A percentile compares a stretch with the other conserved stretches of the same genome.
Conservation (phyloP, 2,329 filamentous ascomycete genomes). For the Colletotrichum tabaci region DNA sequence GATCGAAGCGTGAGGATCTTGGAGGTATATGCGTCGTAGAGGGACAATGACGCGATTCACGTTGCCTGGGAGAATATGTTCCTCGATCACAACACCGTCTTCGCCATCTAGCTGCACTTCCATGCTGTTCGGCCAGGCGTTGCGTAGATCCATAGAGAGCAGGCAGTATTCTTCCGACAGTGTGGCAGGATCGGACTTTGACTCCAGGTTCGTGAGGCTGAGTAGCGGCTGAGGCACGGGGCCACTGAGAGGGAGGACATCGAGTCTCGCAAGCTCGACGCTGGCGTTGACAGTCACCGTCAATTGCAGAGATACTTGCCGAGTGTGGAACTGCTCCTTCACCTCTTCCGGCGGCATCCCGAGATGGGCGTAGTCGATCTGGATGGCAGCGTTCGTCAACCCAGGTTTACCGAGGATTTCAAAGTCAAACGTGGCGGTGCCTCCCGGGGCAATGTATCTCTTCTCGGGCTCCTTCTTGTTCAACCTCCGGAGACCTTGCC, state of each 20-base stretch:
- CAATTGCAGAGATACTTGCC: conserved; percentile 84
- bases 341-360: conserved; percentile 78
- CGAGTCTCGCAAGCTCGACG: conserved; percentile 84
- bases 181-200: conserved; percentile 57
- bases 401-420: conserved; percentile 91
- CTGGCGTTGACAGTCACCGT: conserved; percentile 94
- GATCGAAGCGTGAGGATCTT: conserved; percentile 83
- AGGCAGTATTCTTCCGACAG: conserved; percentile 75
- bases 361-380: conserved; percentile 90
- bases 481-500: conserved; percentile 74
- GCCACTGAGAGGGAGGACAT: conserved; percentile 81
- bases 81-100: conserved; percentile 64
- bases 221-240: conserved; percentile 75
- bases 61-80: conserved; percentile 75
- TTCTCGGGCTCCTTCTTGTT: conserved; percentile 65
- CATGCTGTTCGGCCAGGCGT: conserved; percentile 89
- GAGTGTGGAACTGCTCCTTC: conserved; percentile 83
- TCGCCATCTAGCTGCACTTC: conserved; percentile 73
- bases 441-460: conserved; percentile 76
- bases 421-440: conserved; percentile 81
- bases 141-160: conserved; percentile 86
- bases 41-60: conserved; percentile 83
- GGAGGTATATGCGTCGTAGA: conserved; percentile 80
- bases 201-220: conserved; percentile 57
- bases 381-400: conserved; percentile 82